These are phyloP conservation scores for Chrysanthemum seticuspe DNA, from an alignment of 129 eudicot species.

Conservation along the genomic window DNA sequence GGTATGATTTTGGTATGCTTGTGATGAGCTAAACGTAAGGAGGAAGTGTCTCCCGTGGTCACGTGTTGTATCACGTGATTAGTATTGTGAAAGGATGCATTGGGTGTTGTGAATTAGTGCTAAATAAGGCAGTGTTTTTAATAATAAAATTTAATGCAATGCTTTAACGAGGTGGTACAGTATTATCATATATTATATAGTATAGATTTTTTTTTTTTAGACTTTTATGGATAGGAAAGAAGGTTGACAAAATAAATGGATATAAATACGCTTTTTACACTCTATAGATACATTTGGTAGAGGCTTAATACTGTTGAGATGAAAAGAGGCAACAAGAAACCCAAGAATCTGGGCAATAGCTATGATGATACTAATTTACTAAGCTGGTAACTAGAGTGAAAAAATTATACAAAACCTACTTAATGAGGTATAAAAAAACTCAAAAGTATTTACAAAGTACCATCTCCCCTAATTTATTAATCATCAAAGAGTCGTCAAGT, in stretches of 20 bases:
- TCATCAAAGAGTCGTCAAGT: constrained; percentile 8
- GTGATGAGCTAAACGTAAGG: no score
- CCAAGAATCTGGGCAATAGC: constrained; percentile 15
- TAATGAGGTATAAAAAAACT: constrained; percentile 19
- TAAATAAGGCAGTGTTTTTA: no score
- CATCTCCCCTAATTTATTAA: constrained; percentile 25
- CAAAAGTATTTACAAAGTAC: constrained; percentile 27
- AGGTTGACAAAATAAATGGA: background rate
- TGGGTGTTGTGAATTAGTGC: no score
- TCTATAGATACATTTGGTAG: constrained; percentile 15
- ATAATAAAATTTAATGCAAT: no score
- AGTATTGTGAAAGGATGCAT: no score
- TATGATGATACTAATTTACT: background rate
- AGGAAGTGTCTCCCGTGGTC: no score
- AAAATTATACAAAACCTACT: constrained; percentile 26
- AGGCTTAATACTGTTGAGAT: constrained; percentile 16
- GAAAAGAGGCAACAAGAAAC: constrained; percentile 5
- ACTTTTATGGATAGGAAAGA: no score
- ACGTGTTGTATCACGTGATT: no score
- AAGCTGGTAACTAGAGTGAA: background rate
- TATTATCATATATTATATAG: no score
- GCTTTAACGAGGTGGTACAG: no score
- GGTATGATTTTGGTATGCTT: no score
- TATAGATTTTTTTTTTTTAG: no score
- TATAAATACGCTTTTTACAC: constrained; percentile 18